Percentiles rank a stretch among this genome's conserved stretches.
Evolutionary conservation across 2,329 filamentous ascomycete genomes (phyloP).

Genomic region (Diaporthe aspalathi): DNA sequence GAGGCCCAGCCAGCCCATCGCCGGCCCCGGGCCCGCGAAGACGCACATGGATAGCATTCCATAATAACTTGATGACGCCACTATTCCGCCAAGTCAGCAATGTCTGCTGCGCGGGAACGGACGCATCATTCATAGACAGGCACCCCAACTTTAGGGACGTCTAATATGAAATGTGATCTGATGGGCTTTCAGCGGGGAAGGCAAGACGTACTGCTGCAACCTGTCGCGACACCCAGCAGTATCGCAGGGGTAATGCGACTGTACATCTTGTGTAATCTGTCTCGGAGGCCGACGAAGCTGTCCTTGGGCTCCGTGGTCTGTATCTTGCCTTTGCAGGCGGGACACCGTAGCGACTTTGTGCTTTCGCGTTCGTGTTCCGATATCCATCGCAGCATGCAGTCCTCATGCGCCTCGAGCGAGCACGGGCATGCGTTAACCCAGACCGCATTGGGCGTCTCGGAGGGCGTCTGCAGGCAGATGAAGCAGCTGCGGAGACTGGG

Average conservation of each 20-base stretch:
- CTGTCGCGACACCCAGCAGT: constrained; percentile 69
- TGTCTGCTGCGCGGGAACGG: not conserved
- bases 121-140: not conserved
- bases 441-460: constrained; percentile 57
- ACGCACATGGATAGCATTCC: constrained; percentile 61
- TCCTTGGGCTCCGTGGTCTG: constrained; percentile 80
- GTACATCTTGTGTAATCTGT: constrained; percentile 67
- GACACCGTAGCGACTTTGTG: constrained; percentile 79
- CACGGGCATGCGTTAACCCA: constrained; percentile 95
- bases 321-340: constrained; percentile 89
- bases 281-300: constrained; percentile 74
- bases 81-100: constrained; percentile 12
- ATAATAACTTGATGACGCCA: constrained; percentile 65
- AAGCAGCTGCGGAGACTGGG: constrained; percentile 63
- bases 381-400: constrained; percentile 91
- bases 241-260: constrained; percentile 69
- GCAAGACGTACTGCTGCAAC: constrained; percentile 52
- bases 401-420: constrained; percentile 89
- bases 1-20: constrained; percentile 54
- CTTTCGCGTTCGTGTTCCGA: constrained; percentile 82
- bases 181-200: not conserved
- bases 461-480: constrained; percentile 71
- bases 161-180: not conserved
- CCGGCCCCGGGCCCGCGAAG: constrained; percentile 62
- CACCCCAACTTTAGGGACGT: not conserved